Evolutionary conservation across 371 early-diverging fungal species (phyloP).

Genomic region (Encephalitozoon romaleae): DNA sequence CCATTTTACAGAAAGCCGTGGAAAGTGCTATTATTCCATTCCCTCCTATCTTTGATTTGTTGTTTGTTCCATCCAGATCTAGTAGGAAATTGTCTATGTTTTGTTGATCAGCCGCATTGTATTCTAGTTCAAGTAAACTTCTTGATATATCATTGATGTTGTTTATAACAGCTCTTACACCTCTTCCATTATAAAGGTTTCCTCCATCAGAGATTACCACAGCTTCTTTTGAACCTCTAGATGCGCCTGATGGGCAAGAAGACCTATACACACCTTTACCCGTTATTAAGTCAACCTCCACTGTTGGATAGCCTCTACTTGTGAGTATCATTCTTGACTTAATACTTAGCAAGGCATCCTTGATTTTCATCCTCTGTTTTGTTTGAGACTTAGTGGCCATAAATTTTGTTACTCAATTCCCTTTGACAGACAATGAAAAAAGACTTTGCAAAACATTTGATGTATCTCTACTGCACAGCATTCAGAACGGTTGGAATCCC

Average conservation of each 20-base stretch:
- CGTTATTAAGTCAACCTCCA: slow-evolving; percentile 90
- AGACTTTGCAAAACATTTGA: neutral
- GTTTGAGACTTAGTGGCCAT: neutral
- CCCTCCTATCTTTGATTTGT: slow-evolving; percentile 79
- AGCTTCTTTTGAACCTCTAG: slow-evolving; percentile 94
- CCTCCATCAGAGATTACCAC: slow-evolving; percentile 82
- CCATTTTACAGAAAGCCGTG: slow-evolving; percentile 82
- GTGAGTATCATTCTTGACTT: slow-evolving; percentile 89
- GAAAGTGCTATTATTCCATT: slow-evolving; percentile 95
- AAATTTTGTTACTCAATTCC: neutral
- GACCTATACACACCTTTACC: slow-evolving; percentile 75
- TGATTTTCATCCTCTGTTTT: slow-evolving; percentile 9
- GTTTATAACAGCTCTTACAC: slow-evolving; percentile 77
- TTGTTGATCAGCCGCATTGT: slow-evolving; percentile 72
- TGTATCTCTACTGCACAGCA: neutral
- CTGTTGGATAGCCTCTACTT: slow-evolving; percentile 94
- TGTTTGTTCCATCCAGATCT: slow-evolving; percentile 78
- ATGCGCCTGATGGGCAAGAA: slow-evolving; percentile 93
- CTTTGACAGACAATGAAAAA: neutral
- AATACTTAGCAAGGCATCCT: slow-evolving; percentile 7
- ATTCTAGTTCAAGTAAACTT: slow-evolving; percentile 65
- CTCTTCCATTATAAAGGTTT: slow-evolving; percentile 77
- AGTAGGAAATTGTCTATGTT: slow-evolving; percentile 79
- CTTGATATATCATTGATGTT: slow-evolving; percentile 81
- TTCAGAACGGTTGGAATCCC: neutral